Conservation (phyloP, 192 early-diverging fungal genomes). For the Dissophora ornata region DNA sequence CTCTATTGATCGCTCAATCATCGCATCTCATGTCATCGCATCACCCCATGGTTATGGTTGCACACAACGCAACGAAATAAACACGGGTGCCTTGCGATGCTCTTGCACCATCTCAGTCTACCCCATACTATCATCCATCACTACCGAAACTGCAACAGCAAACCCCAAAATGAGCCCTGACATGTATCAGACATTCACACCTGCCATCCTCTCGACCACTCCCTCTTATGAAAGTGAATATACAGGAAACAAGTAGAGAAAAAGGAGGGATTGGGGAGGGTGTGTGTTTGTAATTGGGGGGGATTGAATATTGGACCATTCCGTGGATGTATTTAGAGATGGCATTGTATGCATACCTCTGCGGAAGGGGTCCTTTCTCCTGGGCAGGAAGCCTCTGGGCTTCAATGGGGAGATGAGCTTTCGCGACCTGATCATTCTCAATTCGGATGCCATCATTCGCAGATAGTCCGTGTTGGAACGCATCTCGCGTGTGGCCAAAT, state of each 20-base stretch:
- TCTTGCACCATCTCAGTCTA: no score
- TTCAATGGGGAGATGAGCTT: conserved; percentile 60
- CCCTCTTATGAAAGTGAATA: no score
- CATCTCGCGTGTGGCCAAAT: conserved; percentile 45
- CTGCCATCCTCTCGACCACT: no score
- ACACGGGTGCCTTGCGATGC: no score
- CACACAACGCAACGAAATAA: background rate
- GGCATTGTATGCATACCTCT: conserved; percentile 25
- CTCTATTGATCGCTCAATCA: background rate
- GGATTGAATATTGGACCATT: conserved; percentile 1
- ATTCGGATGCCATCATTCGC: conserved; percentile 61
- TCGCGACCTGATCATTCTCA: conserved; percentile 64
- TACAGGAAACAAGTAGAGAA: background rate
- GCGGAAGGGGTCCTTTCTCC: conserved; percentile 55
- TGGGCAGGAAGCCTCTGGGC: conserved; percentile 55
- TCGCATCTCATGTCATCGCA: background rate
- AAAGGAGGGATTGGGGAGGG: background rate
- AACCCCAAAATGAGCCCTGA: no score
- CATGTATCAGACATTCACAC: no score
- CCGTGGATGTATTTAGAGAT: background rate
- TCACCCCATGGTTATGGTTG: background rate
- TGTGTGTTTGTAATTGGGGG: background rate
- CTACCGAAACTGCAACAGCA: no score
- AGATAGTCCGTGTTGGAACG: conserved; percentile 61
- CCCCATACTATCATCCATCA: no score